Evolutionary conservation across 495 filamentous ascomycete species (phyloP), one percentile per base, ranked within the genome.

Genomic region (Xylaria telfairii): DNA sequence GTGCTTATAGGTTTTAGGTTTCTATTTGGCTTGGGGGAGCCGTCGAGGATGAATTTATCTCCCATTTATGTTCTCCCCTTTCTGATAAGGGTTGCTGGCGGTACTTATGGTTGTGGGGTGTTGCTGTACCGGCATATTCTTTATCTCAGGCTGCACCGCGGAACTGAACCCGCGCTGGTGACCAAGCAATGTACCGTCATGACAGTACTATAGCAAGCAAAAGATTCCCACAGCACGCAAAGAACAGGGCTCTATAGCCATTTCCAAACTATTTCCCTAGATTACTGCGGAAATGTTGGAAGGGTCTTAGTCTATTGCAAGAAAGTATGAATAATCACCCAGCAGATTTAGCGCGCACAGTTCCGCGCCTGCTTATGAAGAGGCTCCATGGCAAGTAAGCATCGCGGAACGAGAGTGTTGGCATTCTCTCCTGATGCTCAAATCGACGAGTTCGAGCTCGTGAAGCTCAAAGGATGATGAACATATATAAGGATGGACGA

Each of bases 101-200:
- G n/a, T n/a, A n/a, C n/a, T n/a, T n/a, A 46, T 2, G 42, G n/a
- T 49, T n/a, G 19, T 49, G 46, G 39, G 19, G 46, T 49, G 46
- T 49, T 49, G 7, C 2, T 19, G 19, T 49, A n/a, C 41, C n/a
- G 46, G 46, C 19, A 28, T 24, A 60, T 60, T 60, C 39, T 60
- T 61, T 21, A 61, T 61, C 59, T 61, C 10, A 21, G 12, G n/a
- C 37, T 62, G 65, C 4, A 46, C 21, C 12, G 42, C 70, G 70
- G 70, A 67, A 71, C 12, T 1, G 1, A 9, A 24, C 53, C 70
- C 70, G 70, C 70, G 30, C 56, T 51, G 12, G 66, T 71, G 63
- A 71, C 70, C 61, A 71, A 71, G 64, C 64, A 67, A 28, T 26
- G 6, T 26, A 53, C 24, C n/a, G 17, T 62, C 19, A n/a, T n/a